These are phyloP conservation scores for Penicillium janthinellum DNA, from an alignment of 2,329 filamentous ascomycete genomes.

Conservation along the genomic window DNA sequence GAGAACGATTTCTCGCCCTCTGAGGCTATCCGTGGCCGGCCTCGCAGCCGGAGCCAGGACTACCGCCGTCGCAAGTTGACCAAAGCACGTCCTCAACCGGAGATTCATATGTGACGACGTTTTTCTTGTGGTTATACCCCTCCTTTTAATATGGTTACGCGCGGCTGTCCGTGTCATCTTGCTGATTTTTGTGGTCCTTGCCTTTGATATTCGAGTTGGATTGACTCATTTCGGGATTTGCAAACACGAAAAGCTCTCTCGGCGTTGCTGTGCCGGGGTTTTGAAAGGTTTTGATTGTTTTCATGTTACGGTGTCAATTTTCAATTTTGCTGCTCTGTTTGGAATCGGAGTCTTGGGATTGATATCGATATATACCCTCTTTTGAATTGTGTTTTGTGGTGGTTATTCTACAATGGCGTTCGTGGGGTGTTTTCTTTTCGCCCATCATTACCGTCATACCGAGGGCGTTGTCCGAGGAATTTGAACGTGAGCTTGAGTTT, in stretches of 20 bases:
- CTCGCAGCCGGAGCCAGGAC: slow-evolving; percentile 29
- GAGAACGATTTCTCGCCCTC: neutral
- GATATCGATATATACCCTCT: slow-evolving; percentile 25
- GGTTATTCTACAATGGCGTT: slow-evolving; percentile 13
- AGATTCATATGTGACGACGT: slow-evolving; percentile 13
- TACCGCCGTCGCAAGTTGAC: slow-evolving; percentile 22
- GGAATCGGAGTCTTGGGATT: slow-evolving; percentile 13
- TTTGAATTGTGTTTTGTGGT: slow-evolving; percentile 11
- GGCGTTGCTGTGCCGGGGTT: neutral
- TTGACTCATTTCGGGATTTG: neutral
- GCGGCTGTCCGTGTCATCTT: neutral
- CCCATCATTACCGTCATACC: neutral
- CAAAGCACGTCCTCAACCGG: slow-evolving; percentile 18
- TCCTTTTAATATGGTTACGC: slow-evolving; percentile 10
- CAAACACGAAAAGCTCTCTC: slow-evolving; percentile 2
- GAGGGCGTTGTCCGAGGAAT: neutral
- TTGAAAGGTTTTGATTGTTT: neutral
- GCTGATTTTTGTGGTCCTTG: neutral
- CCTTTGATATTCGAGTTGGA: neutral
- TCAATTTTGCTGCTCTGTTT: neutral
- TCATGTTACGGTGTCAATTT: neutral
- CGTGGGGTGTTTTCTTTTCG: neutral
- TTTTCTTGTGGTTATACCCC: slow-evolving; percentile 16
- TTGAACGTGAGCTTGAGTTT: neutral
- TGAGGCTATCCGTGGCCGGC: slow-evolving; percentile 27